Evolutionary conservation across 2,329 filamentous ascomycete species (phyloP).

Genomic region (Dactylella cylindrospora): DNA sequence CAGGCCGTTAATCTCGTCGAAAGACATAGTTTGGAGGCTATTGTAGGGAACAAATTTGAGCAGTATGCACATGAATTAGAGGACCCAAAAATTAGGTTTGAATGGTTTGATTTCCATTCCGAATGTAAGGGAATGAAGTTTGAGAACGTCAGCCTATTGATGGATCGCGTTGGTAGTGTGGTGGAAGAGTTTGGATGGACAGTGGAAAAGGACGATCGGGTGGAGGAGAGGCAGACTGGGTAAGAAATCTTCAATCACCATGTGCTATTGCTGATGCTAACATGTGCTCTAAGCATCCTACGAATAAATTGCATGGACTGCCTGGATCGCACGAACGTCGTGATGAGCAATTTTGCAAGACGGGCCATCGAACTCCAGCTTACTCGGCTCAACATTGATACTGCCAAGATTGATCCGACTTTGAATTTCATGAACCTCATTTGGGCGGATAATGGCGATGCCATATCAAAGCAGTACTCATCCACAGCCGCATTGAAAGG

Average conservation of each 20-base stretch:
- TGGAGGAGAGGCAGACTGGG: constrained; percentile 28
- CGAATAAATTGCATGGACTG: constrained; percentile 99
- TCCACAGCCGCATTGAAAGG: constrained; percentile 95
- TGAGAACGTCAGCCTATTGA: constrained; percentile 81
- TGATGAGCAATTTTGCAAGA: constrained; percentile 86
- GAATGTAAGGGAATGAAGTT: constrained; percentile 97
- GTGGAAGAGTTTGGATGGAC: constrained; percentile 73
- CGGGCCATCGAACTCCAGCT: constrained; percentile 79
- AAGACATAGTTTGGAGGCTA: constrained; percentile 77
- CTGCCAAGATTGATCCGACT: constrained; percentile 74
- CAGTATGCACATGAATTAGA: constrained; percentile 64
- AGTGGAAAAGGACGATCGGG: constrained; percentile 57
- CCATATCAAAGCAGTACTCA: constrained; percentile 91
- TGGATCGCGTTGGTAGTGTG: constrained; percentile 68
- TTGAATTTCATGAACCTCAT: constrained; percentile 86
- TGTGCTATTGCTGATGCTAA: constrained; percentile 59
- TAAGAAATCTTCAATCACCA: neutral
- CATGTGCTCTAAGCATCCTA: constrained; percentile 57
- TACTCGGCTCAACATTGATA: constrained; percentile 71
- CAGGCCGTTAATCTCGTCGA: constrained; percentile 85
- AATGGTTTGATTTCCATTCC: constrained; percentile 97
- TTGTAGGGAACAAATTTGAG: constrained; percentile 77
- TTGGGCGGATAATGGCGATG: constrained; percentile 97
- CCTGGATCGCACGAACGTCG: constrained; percentile 91
- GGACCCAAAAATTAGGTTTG: constrained; percentile 63